These are phyloP conservation scores for Poa annua DNA, from an alignment of 176 grass and related monocot genomes.

Conservation along the genomic window DNA sequence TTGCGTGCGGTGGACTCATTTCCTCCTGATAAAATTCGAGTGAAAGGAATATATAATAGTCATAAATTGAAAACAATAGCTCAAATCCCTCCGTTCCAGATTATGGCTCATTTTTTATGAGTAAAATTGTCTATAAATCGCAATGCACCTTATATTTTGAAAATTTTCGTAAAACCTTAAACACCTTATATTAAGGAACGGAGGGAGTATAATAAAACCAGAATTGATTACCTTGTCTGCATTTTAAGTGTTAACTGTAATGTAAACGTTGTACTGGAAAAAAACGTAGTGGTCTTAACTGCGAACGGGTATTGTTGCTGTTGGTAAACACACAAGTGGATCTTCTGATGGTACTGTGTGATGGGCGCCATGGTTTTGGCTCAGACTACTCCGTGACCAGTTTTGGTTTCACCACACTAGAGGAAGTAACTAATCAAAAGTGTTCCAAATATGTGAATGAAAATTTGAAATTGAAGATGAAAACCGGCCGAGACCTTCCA, in stretches of 20 bases:
- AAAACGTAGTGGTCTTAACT: conserved; percentile 3
- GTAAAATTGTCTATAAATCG: too few species aligned
- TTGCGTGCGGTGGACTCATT: too few species aligned
- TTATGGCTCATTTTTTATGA: too few species aligned
- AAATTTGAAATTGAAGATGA: conserved; percentile 3
- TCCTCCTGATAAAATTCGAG: too few species aligned
- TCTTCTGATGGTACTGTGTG: conserved; percentile 11
- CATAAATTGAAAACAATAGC: too few species aligned
- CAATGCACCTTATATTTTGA: too few species aligned
- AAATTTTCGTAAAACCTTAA: too few species aligned
- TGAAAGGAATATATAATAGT: too few species aligned
- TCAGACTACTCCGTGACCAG: background rate
- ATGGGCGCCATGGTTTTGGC: background rate
- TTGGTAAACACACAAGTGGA: background rate
- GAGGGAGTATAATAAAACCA: conserved; percentile 13
- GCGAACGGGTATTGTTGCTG: background rate
- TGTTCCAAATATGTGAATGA: conserved; percentile 8
- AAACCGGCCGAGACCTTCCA: background rate
- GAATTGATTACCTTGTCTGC: conserved; percentile 16
- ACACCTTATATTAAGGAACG: too few species aligned
- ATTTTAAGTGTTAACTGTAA: background rate
- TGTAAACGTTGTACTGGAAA: conserved; percentile 25
- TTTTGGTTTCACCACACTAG: background rate
- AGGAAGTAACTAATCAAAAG: background rate
- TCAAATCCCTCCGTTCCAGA: too few species aligned